These are phyloP conservation scores for Austroboletus festivus DNA, from an alignment of 768 basidiomycete species.

Conservation along the genomic window DNA sequence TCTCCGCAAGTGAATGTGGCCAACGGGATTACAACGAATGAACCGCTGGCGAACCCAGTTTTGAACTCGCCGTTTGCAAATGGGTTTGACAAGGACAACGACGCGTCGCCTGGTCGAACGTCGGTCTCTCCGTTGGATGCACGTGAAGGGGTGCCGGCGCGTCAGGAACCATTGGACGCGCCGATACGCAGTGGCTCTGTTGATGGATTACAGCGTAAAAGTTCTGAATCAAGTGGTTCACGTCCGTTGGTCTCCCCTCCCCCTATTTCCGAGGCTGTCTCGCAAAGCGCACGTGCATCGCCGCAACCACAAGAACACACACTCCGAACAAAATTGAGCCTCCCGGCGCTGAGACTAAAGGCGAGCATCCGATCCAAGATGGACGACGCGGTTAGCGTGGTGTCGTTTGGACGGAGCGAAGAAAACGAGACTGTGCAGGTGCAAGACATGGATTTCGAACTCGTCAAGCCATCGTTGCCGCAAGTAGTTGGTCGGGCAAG, in stretches of 20 bases:
- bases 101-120: slow-evolving; percentile 10
- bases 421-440: slow-evolving; percentile 66
- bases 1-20: slow-evolving; percentile 4
- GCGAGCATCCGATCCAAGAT: slow-evolving; percentile 23
- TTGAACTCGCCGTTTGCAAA: slow-evolving; percentile 11
- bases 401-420: slow-evolving; percentile 21
- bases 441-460: slow-evolving; percentile 78
- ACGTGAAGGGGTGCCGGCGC: slow-evolving; percentile 10
- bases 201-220: slow-evolving; percentile 19
- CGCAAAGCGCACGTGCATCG: slow-evolving; percentile 27
- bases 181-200: slow-evolving; percentile 16
- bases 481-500: slow-evolving; percentile 43
- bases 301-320: slow-evolving; percentile 29
- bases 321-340: slow-evolving; percentile 61
- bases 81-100: slow-evolving; percentile 21
- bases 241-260: slow-evolving; percentile 41
- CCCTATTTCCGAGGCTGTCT: slow-evolving; percentile 37
- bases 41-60: slow-evolving; percentile 6
- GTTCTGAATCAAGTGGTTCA: slow-evolving; percentile 30
- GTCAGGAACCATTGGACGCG: slow-evolving; percentile 18
- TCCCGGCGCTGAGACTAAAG: slow-evolving; percentile 60
- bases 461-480: slow-evolving; percentile 60
- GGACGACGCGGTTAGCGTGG: slow-evolving; percentile 30
- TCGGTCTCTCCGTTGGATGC: slow-evolving; percentile 16
- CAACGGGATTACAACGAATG: slow-evolving; percentile 1